Evolutionary conservation across 2,329 filamentous ascomycete species (phyloP).

Genomic region (Cladosporium sp.): DNA sequence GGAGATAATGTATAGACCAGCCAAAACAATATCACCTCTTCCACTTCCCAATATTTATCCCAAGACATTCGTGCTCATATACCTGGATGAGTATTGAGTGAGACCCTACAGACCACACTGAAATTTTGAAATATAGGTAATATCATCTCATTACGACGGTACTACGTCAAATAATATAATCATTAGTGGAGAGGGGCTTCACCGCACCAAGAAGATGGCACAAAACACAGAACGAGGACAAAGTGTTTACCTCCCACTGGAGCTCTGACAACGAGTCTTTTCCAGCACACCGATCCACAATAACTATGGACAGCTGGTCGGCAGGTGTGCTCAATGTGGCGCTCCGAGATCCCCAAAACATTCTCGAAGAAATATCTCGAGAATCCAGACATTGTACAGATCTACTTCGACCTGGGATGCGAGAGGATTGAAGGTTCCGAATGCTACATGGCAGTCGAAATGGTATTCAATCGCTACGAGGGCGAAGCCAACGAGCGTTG

Average conservation of each 20-base stretch:
- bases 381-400: background rate
- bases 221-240: too few species aligned
- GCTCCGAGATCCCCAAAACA: background rate
- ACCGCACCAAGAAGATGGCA: too few species aligned
- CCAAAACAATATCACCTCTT: too few species aligned
- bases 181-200: too few species aligned
- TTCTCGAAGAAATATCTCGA: background rate
- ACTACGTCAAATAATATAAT: too few species aligned
- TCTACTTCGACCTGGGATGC: background rate
- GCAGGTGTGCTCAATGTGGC: background rate
- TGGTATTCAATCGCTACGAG: background rate
- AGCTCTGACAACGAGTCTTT: background rate
- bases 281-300: background rate
- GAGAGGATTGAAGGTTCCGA: background rate
- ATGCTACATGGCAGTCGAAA: background rate
- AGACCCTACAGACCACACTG: too few species aligned
- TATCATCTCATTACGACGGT: too few species aligned
- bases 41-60: too few species aligned
- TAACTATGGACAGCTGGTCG: background rate
- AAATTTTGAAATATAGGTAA: too few species aligned
- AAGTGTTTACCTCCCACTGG: background rate
- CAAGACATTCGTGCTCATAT: too few species aligned
- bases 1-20: too few species aligned
- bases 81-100: too few species aligned
- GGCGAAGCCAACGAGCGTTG: background rate